These are phyloP conservation scores for Polytolypa hystricis DNA, from an alignment of 2,329 filamentous ascomycete genomes.

Conservation along the genomic window DNA sequence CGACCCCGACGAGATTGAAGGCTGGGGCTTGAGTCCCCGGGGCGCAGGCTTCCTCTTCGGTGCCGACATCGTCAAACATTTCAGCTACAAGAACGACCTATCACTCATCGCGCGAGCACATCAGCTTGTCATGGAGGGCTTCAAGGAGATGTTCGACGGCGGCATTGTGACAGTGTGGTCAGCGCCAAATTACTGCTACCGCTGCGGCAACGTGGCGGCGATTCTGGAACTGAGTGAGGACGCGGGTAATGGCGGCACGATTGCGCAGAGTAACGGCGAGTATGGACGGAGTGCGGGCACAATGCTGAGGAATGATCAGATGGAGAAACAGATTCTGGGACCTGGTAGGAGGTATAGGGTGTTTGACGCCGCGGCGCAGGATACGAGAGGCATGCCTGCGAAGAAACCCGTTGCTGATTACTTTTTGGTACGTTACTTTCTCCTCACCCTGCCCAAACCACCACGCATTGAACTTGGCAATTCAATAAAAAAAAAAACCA, in stretches of 20 bases:
- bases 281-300: constrained; percentile 31
- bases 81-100: constrained; percentile 90
- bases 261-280: constrained; percentile 49
- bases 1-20: constrained; percentile 94
- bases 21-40: constrained; percentile 87
- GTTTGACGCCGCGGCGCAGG: constrained; percentile 93
- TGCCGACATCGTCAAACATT: constrained; percentile 86
- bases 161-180: constrained; percentile 99
- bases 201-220: constrained; percentile 89
- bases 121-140: constrained; percentile 98
- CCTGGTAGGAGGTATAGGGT: constrained; percentile 86
- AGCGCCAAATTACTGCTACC: constrained; percentile 92
- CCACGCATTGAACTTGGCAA: not conserved
- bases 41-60: constrained; percentile 95
- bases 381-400: constrained; percentile 91
- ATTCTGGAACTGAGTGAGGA: constrained; percentile 90
- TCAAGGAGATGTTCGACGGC: constrained; percentile 97
- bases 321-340: constrained; percentile 43
- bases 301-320: constrained; percentile 38
- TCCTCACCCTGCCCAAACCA: not conserved
- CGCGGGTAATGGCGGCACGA: constrained; percentile 59
- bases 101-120: constrained; percentile 88
- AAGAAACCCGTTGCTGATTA: constrained; percentile 98
- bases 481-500: not conserved
- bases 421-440: constrained; percentile 51